Conservation (phyloP, 179 eudicot genomes). For the Carnegiea gigantea region DNA sequence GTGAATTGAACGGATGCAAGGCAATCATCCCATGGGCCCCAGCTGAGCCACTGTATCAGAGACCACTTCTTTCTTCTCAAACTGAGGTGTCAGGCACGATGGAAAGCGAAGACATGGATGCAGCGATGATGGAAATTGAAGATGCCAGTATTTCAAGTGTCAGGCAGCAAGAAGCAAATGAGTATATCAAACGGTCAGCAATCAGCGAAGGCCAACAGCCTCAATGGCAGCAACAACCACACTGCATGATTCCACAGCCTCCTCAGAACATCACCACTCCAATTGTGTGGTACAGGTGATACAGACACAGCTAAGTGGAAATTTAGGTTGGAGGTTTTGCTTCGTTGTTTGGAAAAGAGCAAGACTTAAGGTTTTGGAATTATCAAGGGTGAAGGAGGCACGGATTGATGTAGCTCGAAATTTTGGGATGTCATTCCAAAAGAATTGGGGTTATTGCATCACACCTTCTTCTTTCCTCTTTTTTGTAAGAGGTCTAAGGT, state of each 20-base stretch:
- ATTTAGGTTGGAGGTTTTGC: neutral
- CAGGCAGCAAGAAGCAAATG: constrained; percentile 22
- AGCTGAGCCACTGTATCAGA: constrained; percentile 34
- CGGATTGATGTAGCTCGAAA: neutral
- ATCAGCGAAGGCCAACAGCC: constrained; percentile 36
- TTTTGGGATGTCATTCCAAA: neutral
- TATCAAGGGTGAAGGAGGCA: neutral
- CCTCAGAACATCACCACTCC: constrained; percentile 54
- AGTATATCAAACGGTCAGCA: constrained; percentile 2
- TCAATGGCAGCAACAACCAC: constrained; percentile 64
- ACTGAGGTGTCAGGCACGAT: constrained; percentile 37
- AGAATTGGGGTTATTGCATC: neutral
- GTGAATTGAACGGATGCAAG: constrained; percentile 32
- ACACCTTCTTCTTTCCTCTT: neutral
- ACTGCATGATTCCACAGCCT: constrained; percentile 67
- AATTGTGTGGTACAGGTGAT: constrained; percentile 54
- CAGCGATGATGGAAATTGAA: constrained; percentile 64
- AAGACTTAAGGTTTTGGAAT: neutral
- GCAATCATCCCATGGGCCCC: constrained; percentile 85
- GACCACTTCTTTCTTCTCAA: constrained; percentile 13
- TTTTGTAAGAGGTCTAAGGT: neutral
- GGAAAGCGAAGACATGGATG: constrained; percentile 59
- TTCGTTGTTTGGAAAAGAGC: neutral
- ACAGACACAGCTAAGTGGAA: neutral
- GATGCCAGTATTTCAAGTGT: constrained; percentile 23